phyloP scores from a whole-genome alignment of 1,284 basidiomycete species.

The Ceraceosorus guamensis region DNA sequence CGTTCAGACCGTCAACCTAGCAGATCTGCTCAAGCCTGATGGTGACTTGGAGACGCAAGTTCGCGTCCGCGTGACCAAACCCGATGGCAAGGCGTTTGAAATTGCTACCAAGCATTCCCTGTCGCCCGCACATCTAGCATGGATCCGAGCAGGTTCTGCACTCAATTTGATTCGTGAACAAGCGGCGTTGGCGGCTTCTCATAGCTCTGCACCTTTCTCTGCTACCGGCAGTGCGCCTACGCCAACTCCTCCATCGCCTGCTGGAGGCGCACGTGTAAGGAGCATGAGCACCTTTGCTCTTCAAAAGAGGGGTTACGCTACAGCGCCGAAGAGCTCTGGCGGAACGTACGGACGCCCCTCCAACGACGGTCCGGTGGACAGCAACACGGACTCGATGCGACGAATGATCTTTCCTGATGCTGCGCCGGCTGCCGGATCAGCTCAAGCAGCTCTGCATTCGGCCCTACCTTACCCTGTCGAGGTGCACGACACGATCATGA shows the following conservation, averaged over 20 bases:
- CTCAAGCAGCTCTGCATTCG: background rate
- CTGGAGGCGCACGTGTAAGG: constrained; percentile 51
- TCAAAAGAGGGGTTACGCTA: constrained; percentile 20
- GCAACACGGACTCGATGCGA: constrained; percentile 34
- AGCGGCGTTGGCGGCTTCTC: constrained; percentile 13
- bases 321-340: constrained; percentile 14
- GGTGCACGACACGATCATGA: constrained; percentile 85
- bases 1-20: constrained; percentile 43
- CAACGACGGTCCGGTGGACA: constrained; percentile 22
- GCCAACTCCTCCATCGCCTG: constrained; percentile 8
- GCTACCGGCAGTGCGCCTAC: constrained; percentile 14
- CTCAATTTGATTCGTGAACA: constrained; percentile 42
- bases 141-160: constrained; percentile 47
- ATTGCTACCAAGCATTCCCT: constrained; percentile 42
- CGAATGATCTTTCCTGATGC: constrained; percentile 36
- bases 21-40: constrained; percentile 34
- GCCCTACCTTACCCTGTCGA: constrained; percentile 52
- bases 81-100: constrained; percentile 37
- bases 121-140: constrained; percentile 37
- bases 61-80: constrained; percentile 36
- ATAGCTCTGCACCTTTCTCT: constrained; percentile 9
- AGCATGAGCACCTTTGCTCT: constrained; percentile 7
- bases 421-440: constrained; percentile 10
- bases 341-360: constrained; percentile 27
- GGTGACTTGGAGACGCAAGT: constrained; percentile 36